phyloP scores from a whole-genome alignment of 2,329 filamentous ascomycete genomes.

The Talaromyces pinophilus region DNA sequence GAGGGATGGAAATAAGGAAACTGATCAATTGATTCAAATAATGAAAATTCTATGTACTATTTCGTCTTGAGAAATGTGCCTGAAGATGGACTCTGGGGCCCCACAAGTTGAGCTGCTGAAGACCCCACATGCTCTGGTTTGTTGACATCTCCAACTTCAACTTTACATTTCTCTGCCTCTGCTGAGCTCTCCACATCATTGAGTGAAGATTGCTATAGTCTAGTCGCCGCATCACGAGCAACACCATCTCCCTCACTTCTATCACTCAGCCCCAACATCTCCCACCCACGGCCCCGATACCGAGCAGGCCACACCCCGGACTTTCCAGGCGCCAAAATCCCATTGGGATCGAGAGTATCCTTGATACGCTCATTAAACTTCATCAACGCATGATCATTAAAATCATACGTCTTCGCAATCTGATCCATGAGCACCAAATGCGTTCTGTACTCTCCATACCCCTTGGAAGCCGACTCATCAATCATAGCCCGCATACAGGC shows the following conservation, averaged over 20 bases:
- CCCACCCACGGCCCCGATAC: constrained; percentile 21
- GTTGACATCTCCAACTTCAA: constrained; percentile 10
- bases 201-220: constrained; percentile 11
- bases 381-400: constrained; percentile 45
- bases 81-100: background rate
- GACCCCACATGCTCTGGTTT: constrained; percentile 1
- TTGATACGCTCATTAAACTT: constrained; percentile 51
- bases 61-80: constrained; percentile 1
- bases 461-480: constrained; percentile 18
- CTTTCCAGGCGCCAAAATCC: constrained; percentile 51
- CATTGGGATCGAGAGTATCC: constrained; percentile 51
- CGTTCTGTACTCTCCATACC: constrained; percentile 23
- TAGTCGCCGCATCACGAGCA: constrained; percentile 4
- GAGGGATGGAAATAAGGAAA: background rate
- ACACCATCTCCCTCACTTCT: constrained; percentile 16
- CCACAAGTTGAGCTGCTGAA: background rate
- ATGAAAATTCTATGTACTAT: background rate
- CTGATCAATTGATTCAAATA: background rate
- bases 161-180: background rate
- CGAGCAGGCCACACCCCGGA: constrained; percentile 47
- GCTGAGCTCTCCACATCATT: background rate
- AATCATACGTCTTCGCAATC: constrained; percentile 49
- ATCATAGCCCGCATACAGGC: constrained; percentile 21
- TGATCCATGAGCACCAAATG: constrained; percentile 24
- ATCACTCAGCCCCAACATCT: constrained; percentile 14